These are phyloP conservation scores for Pochonia chlamydosporia DNA, from an alignment of 2,329 filamentous ascomycete genomes.

Conservation along the genomic window DNA sequence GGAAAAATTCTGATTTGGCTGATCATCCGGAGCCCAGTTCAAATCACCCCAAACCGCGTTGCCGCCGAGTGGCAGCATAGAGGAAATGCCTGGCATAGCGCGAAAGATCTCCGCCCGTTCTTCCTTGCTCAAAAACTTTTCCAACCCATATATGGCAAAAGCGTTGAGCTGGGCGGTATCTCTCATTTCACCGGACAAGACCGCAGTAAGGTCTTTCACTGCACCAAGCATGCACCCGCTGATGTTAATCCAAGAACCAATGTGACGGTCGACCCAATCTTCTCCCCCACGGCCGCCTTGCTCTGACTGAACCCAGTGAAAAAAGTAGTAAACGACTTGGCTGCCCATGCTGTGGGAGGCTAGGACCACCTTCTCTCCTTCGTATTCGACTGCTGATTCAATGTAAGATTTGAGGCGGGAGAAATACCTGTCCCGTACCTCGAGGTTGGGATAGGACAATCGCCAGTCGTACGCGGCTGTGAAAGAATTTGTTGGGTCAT, in stretches of 20 bases:
- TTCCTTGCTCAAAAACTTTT: slow-evolving; percentile 87
- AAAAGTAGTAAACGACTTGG: slow-evolving; percentile 82
- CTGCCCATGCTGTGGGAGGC: slow-evolving; percentile 97
- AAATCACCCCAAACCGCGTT: slow-evolving; percentile 91
- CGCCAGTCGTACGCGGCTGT: slow-evolving; percentile 85
- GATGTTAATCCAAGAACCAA: slow-evolving; percentile 97
- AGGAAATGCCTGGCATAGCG: slow-evolving; percentile 93
- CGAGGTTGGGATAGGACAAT: slow-evolving; percentile 82
- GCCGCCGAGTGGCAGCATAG: slow-evolving; percentile 93
- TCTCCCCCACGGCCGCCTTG: slow-evolving; percentile 75
- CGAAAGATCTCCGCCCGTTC: slow-evolving; percentile 92
- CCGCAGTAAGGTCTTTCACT: slow-evolving; percentile 81
- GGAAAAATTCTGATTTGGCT: slow-evolving; percentile 62
- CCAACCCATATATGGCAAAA: slow-evolving; percentile 92
- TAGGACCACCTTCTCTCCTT: slow-evolving; percentile 74
- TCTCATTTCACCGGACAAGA: slow-evolving; percentile 95
- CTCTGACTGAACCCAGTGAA: slow-evolving; percentile 74
- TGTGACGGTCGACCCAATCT: slow-evolving; percentile 81
- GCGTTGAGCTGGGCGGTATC: slow-evolving; percentile 95
- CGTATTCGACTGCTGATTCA: slow-evolving; percentile 70
- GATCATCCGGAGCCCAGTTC: slow-evolving; percentile 83
- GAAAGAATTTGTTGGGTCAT: slow-evolving; percentile 75
- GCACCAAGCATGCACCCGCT: slow-evolving; percentile 97
- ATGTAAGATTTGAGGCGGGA: slow-evolving; percentile 85
- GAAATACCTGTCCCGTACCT: slow-evolving; percentile 89